These are phyloP conservation scores for Boletus insuetus DNA, from an alignment of 768 basidiomycete species.

Conservation along the genomic window DNA sequence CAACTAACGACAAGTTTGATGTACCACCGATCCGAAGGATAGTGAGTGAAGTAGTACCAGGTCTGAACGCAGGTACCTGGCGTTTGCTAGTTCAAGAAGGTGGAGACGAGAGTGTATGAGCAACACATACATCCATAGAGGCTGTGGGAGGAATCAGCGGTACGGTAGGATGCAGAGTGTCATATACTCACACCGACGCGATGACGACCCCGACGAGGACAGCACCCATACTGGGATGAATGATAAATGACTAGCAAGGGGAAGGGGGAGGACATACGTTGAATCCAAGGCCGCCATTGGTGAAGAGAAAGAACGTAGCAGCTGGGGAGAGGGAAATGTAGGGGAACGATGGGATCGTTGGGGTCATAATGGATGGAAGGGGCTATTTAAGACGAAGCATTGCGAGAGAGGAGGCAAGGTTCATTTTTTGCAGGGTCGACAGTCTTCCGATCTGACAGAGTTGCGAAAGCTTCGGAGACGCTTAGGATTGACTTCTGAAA, in stretches of 20 bases:
- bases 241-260: not conserved
- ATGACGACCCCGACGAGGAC: slow-evolving; percentile 48
- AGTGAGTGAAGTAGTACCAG: slow-evolving; percentile 51
- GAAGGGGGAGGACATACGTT: slow-evolving; percentile 26
- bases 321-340: not conserved
- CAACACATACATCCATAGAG: slow-evolving; percentile 47
- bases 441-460: not conserved
- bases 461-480: not conserved
- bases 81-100: not conserved
- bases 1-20: slow-evolving; percentile 44
- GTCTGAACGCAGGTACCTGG: slow-evolving; percentile 56
- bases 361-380: not conserved
- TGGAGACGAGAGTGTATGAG: not conserved
- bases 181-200: slow-evolving; percentile 43
- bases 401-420: not conserved
- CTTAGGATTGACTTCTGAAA: not conserved
- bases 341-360: not conserved
- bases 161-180: not conserved
- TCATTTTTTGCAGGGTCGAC: not conserved
- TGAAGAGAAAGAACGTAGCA: not conserved
- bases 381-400: slow-evolving; percentile 1
- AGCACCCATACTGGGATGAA: slow-evolving; percentile 43
- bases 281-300: slow-evolving; percentile 26
- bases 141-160: slow-evolving; percentile 28
- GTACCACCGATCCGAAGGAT: slow-evolving; percentile 52